Percentiles rank a stretch among this genome's conserved stretches.
These are phyloP conservation scores for Patellaria atrata DNA, from an alignment of 495 filamentous ascomycete genomes.

Conservation along the genomic window DNA sequence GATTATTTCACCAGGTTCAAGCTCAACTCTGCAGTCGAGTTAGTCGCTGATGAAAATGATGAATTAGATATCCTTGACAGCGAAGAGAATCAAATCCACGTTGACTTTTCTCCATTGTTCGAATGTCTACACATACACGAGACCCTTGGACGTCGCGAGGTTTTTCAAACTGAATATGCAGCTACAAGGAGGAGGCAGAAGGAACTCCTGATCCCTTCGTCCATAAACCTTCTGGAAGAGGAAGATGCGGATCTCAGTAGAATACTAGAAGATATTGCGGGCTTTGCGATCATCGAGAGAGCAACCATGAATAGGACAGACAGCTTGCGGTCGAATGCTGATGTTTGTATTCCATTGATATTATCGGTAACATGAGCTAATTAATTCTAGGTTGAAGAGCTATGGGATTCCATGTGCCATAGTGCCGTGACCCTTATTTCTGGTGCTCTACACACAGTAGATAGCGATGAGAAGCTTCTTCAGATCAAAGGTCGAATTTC, in stretches of 20 bases:
- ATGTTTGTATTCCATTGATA: slow-evolving; percentile 36
- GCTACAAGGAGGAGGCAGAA: slow-evolving; percentile 81
- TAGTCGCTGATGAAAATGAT: slow-evolving; percentile 87
- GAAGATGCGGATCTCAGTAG: slow-evolving; percentile 67
- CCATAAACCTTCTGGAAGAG: slow-evolving; percentile 54
- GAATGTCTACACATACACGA: slow-evolving; percentile 96
- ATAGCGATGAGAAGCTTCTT: slow-evolving; percentile 68
- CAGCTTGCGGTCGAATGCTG: slow-evolving; percentile 64
- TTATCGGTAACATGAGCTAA: background rate
- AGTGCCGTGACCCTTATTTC: slow-evolving; percentile 65
- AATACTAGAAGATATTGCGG: slow-evolving; percentile 81
- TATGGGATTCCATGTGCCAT: slow-evolving; percentile 98
- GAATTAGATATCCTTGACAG: slow-evolving; percentile 92
- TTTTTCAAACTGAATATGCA: slow-evolving; percentile 80
- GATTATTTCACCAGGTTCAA: slow-evolving; percentile 66
- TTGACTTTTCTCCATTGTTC: slow-evolving; percentile 88
- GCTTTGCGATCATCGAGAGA: slow-evolving; percentile 92
- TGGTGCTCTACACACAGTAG: slow-evolving; percentile 57
- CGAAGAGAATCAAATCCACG: slow-evolving; percentile 59
- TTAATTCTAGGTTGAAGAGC: slow-evolving; percentile 65
- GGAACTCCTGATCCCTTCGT: slow-evolving; percentile 65
- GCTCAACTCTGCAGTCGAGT: slow-evolving; percentile 88
- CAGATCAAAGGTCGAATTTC: slow-evolving; percentile 88
- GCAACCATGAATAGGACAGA: slow-evolving; percentile 79
- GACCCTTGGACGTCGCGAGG: slow-evolving; percentile 80